Evolutionary conservation across 2,329 filamentous ascomycete species (phyloP).

Genomic region (Sarocladium kiliense): DNA sequence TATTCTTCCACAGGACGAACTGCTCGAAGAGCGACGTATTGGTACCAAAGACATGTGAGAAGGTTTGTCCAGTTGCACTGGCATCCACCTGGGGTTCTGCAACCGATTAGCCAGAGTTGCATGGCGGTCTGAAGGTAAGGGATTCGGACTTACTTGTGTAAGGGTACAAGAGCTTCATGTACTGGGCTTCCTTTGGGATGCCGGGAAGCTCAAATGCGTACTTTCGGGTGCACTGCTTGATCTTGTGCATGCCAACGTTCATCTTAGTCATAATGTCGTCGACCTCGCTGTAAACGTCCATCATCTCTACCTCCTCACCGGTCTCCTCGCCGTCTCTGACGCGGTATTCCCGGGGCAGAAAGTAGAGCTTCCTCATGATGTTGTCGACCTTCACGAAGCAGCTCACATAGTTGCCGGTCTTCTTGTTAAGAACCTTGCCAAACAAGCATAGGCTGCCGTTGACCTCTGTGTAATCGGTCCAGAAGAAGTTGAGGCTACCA

Average conservation of each 20-base stretch:
- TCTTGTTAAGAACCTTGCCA: slow-evolving; percentile 91
- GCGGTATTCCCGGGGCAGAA: slow-evolving; percentile 70
- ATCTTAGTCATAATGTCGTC: slow-evolving; percentile 83
- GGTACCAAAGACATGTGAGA: slow-evolving; percentile 87
- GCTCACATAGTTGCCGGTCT: slow-evolving; percentile 72
- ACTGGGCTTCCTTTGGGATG: slow-evolving; percentile 83
- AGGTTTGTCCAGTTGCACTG: slow-evolving; percentile 75
- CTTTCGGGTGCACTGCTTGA: slow-evolving; percentile 83
- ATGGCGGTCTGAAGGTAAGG: not conserved
- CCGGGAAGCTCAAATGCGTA: slow-evolving; percentile 91
- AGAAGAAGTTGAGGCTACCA: slow-evolving; percentile 89
- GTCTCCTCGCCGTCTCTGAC: slow-evolving; percentile 59
- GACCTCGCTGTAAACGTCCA: slow-evolving; percentile 85
- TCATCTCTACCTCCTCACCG: slow-evolving; percentile 75
- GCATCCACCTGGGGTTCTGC: slow-evolving; percentile 64
- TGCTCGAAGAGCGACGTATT: slow-evolving; percentile 96
- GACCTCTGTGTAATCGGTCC: slow-evolving; percentile 92
- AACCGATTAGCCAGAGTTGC: slow-evolving; percentile 7
- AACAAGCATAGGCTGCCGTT: slow-evolving; percentile 90
- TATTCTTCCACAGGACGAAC: slow-evolving; percentile 97
- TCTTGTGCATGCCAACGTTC: slow-evolving; percentile 85
- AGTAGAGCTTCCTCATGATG: slow-evolving; percentile 86
- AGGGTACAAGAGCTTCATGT: slow-evolving; percentile 92
- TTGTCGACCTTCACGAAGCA: slow-evolving; percentile 97
- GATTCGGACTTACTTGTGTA: slow-evolving; percentile 61